Conservation (phyloP, 140 eudicot genomes). For the Erigeron philadelphicus region DNA sequence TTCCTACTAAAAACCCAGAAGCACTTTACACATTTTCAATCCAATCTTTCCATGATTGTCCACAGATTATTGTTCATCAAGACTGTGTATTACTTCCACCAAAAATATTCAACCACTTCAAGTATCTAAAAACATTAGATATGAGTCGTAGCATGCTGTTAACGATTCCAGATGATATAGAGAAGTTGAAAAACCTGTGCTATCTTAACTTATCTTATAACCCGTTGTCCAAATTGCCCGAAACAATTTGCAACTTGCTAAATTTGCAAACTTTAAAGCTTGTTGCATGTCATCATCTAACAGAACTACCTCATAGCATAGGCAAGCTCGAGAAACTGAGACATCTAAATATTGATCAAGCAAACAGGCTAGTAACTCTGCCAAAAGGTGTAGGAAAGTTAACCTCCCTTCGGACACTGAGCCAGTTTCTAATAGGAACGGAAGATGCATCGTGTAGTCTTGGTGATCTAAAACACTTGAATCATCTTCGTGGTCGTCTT, state of each 20-base stretch:
- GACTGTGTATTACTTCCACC: conserved; percentile 18
- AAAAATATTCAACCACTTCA: conserved; percentile 6
- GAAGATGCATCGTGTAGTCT: too few relatives aligned
- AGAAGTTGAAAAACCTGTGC: conserved; percentile 13
- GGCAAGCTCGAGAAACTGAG: conserved; percentile 17
- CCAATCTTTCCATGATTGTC: conserved; percentile 1
- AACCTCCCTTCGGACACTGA: too few relatives aligned
- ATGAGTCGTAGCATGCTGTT: conserved; percentile 12
- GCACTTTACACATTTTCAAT: too few relatives aligned
- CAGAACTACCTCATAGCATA: conserved; percentile 19
- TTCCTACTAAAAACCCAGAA: too few relatives aligned
- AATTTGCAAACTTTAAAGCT: conserved; percentile 14
- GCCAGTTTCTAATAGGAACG: too few relatives aligned
- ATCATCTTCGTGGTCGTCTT: too few relatives aligned
- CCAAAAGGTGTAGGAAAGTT: too few relatives aligned
- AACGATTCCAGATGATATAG: conserved; percentile 7
- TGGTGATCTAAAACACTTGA: too few relatives aligned
- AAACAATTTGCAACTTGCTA: too few relatives aligned
- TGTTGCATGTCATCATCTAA: conserved; percentile 17
- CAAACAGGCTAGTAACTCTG: too few relatives aligned
- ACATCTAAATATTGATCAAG: not conserved
- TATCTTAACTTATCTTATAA: conserved; percentile 23
- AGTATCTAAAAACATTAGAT: conserved; percentile 17
- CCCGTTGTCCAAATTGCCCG: not conserved
- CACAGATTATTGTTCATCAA: conserved; percentile 6